Percentiles rank a stretch among this genome's conserved stretches.
phyloP scores from a whole-genome alignment of 352 stramenopile species.

The Pythium sukuiense region DNA sequence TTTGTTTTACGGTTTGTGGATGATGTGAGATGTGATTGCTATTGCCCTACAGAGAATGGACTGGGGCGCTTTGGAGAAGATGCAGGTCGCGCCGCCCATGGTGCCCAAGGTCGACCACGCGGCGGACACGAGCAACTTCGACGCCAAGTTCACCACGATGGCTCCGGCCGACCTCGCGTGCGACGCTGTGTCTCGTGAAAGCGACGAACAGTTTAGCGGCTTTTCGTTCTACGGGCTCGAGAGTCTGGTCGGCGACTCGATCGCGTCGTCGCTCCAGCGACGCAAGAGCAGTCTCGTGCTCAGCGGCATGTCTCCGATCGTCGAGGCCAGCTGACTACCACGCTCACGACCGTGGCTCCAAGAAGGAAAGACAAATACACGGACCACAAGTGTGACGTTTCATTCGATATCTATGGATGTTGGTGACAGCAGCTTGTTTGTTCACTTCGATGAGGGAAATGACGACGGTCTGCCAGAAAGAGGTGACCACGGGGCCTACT shows the following conservation, averaged over 20 bases:
- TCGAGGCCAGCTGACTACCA: slow-evolving; percentile 9
- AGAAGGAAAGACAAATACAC: slow-evolving; percentile 1
- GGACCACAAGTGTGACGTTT: neutral
- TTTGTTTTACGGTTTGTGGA: no score
- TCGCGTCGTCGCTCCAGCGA: slow-evolving; percentile 21
- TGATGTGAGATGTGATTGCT: no score
- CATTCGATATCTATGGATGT: neutral
- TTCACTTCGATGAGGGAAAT: neutral
- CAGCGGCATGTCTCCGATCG: slow-evolving; percentile 19
- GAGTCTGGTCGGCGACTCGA: slow-evolving; percentile 27
- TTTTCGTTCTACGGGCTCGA: slow-evolving; percentile 77
- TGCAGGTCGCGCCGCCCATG: slow-evolving; percentile 89
- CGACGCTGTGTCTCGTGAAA: slow-evolving; percentile 45
- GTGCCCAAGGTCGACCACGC: slow-evolving; percentile 87
- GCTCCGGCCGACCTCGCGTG: slow-evolving; percentile 60
- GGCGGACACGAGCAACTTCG: slow-evolving; percentile 94
- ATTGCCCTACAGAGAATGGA: slow-evolving; percentile 77
- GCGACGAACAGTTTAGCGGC: slow-evolving; percentile 59
- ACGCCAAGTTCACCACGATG: slow-evolving; percentile 89
- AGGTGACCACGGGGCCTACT: slow-evolving; percentile 26
- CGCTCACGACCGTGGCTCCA: no score
- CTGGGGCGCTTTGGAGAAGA: slow-evolving; percentile 92
- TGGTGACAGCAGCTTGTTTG: neutral
- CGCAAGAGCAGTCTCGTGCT: slow-evolving; percentile 25
- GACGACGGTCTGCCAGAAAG: neutral